Evolutionary conservation across 2,329 filamentous ascomycete genomes (phyloP), one percentile per base, ranked within the genome.

Genomic region (Colletotrichum musae): DNA sequence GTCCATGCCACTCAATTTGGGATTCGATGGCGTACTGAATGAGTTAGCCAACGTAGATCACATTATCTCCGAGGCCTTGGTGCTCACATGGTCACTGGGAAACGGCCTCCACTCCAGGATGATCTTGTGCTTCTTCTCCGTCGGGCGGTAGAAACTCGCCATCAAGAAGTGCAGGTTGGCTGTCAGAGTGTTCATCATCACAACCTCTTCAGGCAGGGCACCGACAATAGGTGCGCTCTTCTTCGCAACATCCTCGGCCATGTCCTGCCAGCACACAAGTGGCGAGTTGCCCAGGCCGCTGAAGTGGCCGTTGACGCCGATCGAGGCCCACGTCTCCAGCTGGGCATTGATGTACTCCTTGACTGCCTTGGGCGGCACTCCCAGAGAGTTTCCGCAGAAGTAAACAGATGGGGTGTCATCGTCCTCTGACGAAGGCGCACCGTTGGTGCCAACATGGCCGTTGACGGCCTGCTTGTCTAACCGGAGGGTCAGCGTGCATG

Each of bases 101-200:
- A 97, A 97, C 0, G 94, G 94, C 77, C 94, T 94, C 80, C 93
- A 93, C 79, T 97, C 94, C n/a, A 95, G 86, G 60, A 97, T 92
- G 71, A 97, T 92, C 82, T 95, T 96, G 82, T 92, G 92, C 47
- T 84, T 79, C 73, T 80, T 80, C 81, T 86, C 76, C 0, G 86
- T 92, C 0, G 94, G 94, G 61, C 83, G 85, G 81, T 95, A 97
- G 81, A 97, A 97, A 80, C 92, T 93, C 7, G 92, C 91, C 91
- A 97, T 90, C 75, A 96, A 83, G 16, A 97, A 80, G 78, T 97
- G 94, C 69, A 97, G 78, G 78, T 97, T 97, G 24, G 87, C 89
- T 2, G 93, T 97, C 75, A 97, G 81, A 0, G 93, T 95, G 77
- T 94, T 93, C 94, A 97, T 97, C 58, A 95, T 88, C 60, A 94